Base-by-base conservation (phyloP, 2,329 filamentous ascomycete species). In the Ceratocystiopsis minuta region DNA sequence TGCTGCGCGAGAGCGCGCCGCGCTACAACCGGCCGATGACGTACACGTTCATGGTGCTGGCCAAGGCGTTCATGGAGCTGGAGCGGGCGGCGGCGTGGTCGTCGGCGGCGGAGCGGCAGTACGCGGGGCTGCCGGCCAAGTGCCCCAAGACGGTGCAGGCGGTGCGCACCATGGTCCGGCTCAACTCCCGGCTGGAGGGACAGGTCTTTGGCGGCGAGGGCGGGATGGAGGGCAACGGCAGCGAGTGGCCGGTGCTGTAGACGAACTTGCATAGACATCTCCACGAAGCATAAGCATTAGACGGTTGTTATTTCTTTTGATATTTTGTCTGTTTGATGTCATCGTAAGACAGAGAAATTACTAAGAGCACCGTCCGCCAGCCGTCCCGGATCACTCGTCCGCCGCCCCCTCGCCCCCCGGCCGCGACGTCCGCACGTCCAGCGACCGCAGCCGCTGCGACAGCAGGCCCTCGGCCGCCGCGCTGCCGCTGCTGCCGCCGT, bases 381-480 rank as follows among this genome's bases (percentile, higher is more conserved):
- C 6, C 24, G 9, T 28, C 24, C 20, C n/a, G n/a, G n/a, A 20
- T 20, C 20, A 20, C 7, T 7, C 4, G 20, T 7, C 20, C 7
- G 24, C 11, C 24, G 24, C 6, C 24, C 6, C 10, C 18, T 34
- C 34, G 3, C 40, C 42, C 1, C 13, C 11, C 7, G n/a, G 2
- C 24, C n/a, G 4, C 10, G 16, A 31, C 34, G 28, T 42, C 44
- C 66, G 57, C 18, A 66, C 65, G 34, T 75, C 79, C 6, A 83
- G 59, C 6, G 73, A 71, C 48, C 75, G 69, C 37, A 88, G 60
- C 43, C 75, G 69, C 54, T 75, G 75, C 12, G 82, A 82, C 15
- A 90, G 61, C 15, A 90, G 58, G 3, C 81, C 73, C 51, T 84
- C 78, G 41, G 13, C 48, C 44, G 33, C 60, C 60, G 49, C 59